Evolutionary conservation across 148 eudicot genomes (phyloP).

Genomic region (Suaeda aralocaspica): DNA sequence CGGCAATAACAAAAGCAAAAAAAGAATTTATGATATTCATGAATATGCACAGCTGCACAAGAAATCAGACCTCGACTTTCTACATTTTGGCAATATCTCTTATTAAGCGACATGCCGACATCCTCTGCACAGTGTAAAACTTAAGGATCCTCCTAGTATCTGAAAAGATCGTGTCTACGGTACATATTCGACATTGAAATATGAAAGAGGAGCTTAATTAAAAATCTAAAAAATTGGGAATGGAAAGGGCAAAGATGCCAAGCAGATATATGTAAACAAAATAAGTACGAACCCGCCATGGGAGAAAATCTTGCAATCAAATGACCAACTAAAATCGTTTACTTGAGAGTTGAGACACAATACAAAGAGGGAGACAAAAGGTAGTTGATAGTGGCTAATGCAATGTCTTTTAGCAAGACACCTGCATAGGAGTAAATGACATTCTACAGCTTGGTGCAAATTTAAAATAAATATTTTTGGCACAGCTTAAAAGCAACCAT

Average conservation of each 20-base stretch:
- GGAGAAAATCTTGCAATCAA: background rate
- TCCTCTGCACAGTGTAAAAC: too few species aligned
- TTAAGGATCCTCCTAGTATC: background rate
- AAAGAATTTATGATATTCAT: background rate
- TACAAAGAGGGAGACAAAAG: background rate
- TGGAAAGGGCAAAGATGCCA: background rate
- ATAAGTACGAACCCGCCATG: background rate
- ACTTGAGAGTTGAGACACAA: background rate
- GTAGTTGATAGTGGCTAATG: background rate
- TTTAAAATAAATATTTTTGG: too few species aligned
- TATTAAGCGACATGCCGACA: background rate
- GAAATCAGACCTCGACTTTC: background rate
- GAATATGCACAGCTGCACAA: background rate
- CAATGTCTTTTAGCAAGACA: background rate
- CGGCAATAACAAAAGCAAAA: background rate
- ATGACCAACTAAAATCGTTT: background rate
- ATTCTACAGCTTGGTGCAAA: background rate
- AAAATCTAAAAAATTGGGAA: background rate
- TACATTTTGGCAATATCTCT: background rate
- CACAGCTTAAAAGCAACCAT: background rate
- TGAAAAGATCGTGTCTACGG: background rate
- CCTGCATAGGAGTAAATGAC: background rate
- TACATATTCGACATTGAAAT: background rate
- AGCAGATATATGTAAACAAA: background rate
- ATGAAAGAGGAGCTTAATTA: background rate